Conservation (phyloP, 768 basidiomycete genomes). For the Artomyces pyxidatus region DNA sequence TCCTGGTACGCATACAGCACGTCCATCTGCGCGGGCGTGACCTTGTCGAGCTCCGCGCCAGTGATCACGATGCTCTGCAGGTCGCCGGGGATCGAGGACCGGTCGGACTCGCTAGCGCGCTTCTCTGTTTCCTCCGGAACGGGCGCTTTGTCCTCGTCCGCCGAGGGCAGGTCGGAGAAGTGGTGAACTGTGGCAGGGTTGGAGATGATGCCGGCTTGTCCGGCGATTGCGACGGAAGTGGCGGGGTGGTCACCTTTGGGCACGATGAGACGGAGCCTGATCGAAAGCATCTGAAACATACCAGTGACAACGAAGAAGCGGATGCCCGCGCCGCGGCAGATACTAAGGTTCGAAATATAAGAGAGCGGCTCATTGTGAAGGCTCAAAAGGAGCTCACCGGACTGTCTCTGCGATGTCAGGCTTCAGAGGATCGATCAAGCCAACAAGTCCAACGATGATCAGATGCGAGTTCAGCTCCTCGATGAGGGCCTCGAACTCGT, state of each 20-base stretch:
- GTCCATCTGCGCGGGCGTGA: constrained; percentile 15
- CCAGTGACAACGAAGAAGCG: constrained; percentile 58
- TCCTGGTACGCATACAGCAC: constrained; percentile 31
- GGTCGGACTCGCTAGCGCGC: constrained; percentile 10
- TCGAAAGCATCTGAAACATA: constrained; percentile 9
- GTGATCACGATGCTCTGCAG: constrained; percentile 34
- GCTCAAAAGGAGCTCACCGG: background rate
- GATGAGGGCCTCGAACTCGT: constrained; percentile 38
- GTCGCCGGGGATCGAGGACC: background rate
- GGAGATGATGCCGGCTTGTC: constrained; percentile 49
- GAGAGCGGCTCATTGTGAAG: background rate
- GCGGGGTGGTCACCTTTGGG: constrained; percentile 47
- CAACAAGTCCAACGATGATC: constrained; percentile 48
- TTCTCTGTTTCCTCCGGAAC: constrained; percentile 25
- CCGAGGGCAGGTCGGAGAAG: constrained; percentile 26
- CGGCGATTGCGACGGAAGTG: constrained; percentile 56
- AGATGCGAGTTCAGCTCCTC: constrained; percentile 35
- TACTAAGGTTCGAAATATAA: constrained; percentile 11
- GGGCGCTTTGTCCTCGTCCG: constrained; percentile 14
- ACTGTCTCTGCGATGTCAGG: constrained; percentile 47
- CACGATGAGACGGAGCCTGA: background rate
- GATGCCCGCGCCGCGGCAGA: constrained; percentile 49
- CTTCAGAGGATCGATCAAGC: constrained; percentile 51
- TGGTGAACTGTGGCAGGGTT: constrained; percentile 28
- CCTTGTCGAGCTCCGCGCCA: constrained; percentile 24